These are phyloP conservation scores for Emergomyces orientalis DNA, from an alignment of 2,329 filamentous ascomycete genomes.

Conservation along the genomic window DNA sequence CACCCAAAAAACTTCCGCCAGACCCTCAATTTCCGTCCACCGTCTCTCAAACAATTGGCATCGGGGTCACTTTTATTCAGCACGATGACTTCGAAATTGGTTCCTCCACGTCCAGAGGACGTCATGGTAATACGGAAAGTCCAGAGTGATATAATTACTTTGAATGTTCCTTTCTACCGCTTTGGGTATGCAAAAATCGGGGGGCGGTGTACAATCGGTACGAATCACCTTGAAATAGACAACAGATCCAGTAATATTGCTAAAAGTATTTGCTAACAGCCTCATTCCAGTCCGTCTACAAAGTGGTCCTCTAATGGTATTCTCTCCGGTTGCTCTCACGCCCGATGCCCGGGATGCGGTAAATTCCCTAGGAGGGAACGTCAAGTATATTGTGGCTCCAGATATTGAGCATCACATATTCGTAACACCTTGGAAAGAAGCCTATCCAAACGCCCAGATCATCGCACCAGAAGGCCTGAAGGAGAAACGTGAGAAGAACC, in stretches of 20 bases:
- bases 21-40: not conserved
- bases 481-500: conserved; percentile 63
- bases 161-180: conserved; percentile 66
- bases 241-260: not conserved
- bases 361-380: conserved; percentile 55
- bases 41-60: conserved; percentile 3
- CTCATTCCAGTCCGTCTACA: conserved; percentile 58
- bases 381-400: conserved; percentile 76
- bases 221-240: conserved; percentile 18
- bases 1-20: not conserved
- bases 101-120: conserved; percentile 62
- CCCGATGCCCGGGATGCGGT: conserved; percentile 56
- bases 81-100: conserved; percentile 53
- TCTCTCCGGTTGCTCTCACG: conserved; percentile 83
- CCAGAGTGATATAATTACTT: conserved; percentile 52
- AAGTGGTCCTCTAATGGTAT: conserved; percentile 71
- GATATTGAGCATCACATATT: conserved; percentile 96
- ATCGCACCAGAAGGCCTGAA: conserved; percentile 74
- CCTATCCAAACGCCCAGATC: conserved; percentile 68
- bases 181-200: conserved; percentile 74
- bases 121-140: conserved; percentile 87
- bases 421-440: conserved; percentile 71
- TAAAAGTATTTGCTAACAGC: conserved; percentile 7
- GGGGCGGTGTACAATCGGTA: conserved; percentile 76
- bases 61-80: conserved; percentile 16